Evolutionary conservation across 768 basidiomycete genomes (phyloP).

Genomic region (Serendipita indica): DNA sequence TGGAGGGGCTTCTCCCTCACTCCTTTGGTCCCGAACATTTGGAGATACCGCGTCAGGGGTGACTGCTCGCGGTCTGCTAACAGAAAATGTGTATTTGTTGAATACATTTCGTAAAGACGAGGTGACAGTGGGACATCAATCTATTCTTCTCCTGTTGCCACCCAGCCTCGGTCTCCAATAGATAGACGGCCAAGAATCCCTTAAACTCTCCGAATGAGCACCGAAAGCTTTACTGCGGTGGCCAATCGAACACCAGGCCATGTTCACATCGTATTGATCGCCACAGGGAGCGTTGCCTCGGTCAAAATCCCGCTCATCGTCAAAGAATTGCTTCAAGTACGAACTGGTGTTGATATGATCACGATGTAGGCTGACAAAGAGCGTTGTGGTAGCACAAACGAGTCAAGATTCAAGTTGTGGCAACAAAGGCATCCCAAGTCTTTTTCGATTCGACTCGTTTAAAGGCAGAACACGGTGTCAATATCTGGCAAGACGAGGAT

Average conservation of each 20-base stretch:
- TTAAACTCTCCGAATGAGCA: neutral
- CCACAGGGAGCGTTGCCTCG: slow-evolving; percentile 91
- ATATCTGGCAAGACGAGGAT: slow-evolving; percentile 80
- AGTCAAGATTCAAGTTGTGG: slow-evolving; percentile 69
- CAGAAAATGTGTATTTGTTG: neutral
- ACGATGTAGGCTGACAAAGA: neutral
- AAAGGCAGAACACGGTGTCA: slow-evolving; percentile 31
- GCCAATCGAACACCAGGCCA: slow-evolving; percentile 7
- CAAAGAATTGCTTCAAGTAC: slow-evolving; percentile 47
- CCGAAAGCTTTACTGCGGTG: slow-evolving; percentile 11
- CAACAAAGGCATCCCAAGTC: slow-evolving; percentile 60
- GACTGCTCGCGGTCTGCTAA: neutral
- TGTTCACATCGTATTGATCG: slow-evolving; percentile 60
- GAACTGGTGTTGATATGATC: slow-evolving; percentile 20
- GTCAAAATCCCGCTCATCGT: slow-evolving; percentile 89
- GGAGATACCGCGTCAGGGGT: neutral
- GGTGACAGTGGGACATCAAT: neutral
- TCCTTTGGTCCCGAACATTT: slow-evolving; percentile 85
- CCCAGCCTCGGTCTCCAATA: neutral
- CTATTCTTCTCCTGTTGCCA: neutral
- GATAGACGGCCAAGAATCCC: neutral
- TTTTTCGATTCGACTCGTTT: slow-evolving; percentile 55
- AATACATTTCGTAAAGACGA: neutral
- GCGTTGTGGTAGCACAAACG: slow-evolving; percentile 40
- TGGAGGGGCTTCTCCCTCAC: slow-evolving; percentile 63